Percentiles rank a stretch among this genome's conserved stretches.
Conservation (phyloP, 805 yeast genomes). For the Nematodospora valgi region DNA sequence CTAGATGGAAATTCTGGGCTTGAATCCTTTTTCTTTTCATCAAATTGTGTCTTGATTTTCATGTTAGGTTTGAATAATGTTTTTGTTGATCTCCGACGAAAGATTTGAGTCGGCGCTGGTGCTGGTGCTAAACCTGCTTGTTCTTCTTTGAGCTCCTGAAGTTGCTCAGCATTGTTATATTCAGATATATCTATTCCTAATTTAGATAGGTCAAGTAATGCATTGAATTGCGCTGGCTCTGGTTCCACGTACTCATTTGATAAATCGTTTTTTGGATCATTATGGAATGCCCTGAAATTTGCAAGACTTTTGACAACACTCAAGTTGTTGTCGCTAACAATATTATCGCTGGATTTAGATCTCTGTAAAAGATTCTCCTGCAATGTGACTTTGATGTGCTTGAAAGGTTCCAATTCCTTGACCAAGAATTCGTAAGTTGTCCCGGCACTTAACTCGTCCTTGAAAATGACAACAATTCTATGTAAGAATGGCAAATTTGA, state of each 20-base stretch:
- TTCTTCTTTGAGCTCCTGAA: conserved; percentile 16
- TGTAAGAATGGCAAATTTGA: conserved; percentile 35
- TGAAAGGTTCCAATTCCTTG: conserved; percentile 9
- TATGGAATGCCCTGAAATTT: conserved; percentile 21
- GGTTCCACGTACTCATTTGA: conserved; percentile 30
- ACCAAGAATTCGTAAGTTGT: conserved; percentile 20
- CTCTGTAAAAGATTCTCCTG: conserved; percentile 38
- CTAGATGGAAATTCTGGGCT: conserved; percentile 6
- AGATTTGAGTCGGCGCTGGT: conserved; percentile 4
- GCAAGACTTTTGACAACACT: conserved; percentile 19
- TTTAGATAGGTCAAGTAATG: conserved; percentile 23
- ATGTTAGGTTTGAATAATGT: conserved; percentile 36
- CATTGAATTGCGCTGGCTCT: conserved; percentile 29
- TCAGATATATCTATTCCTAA: conserved; percentile 29
- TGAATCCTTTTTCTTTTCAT: conserved; percentile 1
- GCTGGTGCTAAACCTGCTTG: conserved; percentile 1
- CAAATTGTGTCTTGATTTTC: conserved; percentile 16
- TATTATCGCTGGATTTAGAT: conserved; percentile 28
- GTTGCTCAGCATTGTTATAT: conserved; percentile 21
- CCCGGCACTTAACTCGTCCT: conserved; percentile 24
- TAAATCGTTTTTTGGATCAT: conserved; percentile 7
- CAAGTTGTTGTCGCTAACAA: conserved; percentile 17
- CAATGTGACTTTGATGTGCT: conserved; percentile 25
- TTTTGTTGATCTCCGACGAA: conserved; percentile 26
- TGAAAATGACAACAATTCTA: conserved; percentile 36